phyloP scores from a whole-genome alignment of 2,329 filamentous ascomycete species.

The Sarocladium kiliense region DNA sequence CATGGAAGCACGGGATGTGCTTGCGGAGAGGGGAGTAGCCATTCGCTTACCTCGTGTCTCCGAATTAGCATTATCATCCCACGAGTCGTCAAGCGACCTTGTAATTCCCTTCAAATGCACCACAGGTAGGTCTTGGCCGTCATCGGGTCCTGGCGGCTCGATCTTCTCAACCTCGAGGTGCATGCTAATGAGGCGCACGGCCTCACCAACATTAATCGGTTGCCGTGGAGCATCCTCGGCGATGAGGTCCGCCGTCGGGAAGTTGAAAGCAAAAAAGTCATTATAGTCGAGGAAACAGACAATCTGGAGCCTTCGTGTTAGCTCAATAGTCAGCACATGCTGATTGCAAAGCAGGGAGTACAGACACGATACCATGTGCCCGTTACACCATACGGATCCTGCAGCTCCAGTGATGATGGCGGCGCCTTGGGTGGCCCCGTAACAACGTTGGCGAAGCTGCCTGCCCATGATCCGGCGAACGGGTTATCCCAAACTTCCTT shows the following conservation, averaged over 20 bases:
- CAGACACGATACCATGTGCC: slow-evolving; percentile 67
- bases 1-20: neutral
- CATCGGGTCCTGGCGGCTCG: slow-evolving; percentile 51
- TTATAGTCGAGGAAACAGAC: slow-evolving; percentile 59
- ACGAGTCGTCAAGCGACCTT: slow-evolving; percentile 55
- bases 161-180: slow-evolving; percentile 58
- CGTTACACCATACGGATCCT: slow-evolving; percentile 66
- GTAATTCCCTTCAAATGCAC: slow-evolving; percentile 64
- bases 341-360: slow-evolving; percentile 8
- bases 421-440: slow-evolving; percentile 21
- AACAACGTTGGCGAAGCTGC: slow-evolving; percentile 39
- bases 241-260: slow-evolving; percentile 39
- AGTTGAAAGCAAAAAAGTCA: slow-evolving; percentile 70
- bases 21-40: neutral
- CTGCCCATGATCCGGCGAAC: slow-evolving; percentile 50
- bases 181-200: slow-evolving; percentile 65
- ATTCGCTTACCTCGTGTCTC: slow-evolving; percentile 52
- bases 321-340: neutral
- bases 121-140: slow-evolving; percentile 55
- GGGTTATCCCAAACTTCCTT: slow-evolving; percentile 48
- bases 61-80: slow-evolving; percentile 66
- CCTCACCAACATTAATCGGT: slow-evolving; percentile 58
- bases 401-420: slow-evolving; percentile 38
- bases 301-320: slow-evolving; percentile 24
- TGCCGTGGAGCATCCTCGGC: slow-evolving; percentile 38